These are phyloP conservation scores for Penicillium riverlandense DNA, from an alignment of 495 filamentous ascomycete species.

Conservation along the genomic window DNA sequence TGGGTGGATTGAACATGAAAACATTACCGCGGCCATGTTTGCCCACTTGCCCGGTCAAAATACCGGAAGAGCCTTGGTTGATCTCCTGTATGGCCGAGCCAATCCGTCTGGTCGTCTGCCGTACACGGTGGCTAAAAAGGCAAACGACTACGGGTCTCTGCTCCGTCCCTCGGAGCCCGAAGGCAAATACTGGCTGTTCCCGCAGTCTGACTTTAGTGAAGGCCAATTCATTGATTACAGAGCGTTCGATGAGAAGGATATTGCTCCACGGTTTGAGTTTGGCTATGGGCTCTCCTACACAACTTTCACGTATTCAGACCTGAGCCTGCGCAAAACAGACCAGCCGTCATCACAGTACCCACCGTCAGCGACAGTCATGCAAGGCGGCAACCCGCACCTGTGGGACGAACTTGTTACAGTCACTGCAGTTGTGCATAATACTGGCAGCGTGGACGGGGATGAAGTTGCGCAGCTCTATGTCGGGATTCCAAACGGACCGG, in stretches of 20 bases:
- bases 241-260: constrained; percentile 47
- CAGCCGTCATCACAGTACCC: not conserved
- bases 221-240: constrained; percentile 52
- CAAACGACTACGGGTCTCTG: constrained; percentile 48
- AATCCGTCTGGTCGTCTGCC: constrained; percentile 49
- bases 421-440: constrained; percentile 47
- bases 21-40: constrained; percentile 65
- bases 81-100: constrained; percentile 62
- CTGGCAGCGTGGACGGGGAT: constrained; percentile 38
- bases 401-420: constrained; percentile 47
- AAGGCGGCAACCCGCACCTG: constrained; percentile 48
- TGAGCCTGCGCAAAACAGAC: constrained; percentile 4
- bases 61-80: constrained; percentile 65
- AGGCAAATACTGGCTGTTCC: too few relatives aligned
- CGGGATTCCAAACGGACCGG: constrained; percentile 32
- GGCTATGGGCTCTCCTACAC: constrained; percentile 63
- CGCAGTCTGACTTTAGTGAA: constrained; percentile 43
- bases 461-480: constrained; percentile 61
- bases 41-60: constrained; percentile 76
- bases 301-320: constrained; percentile 42
- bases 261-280: constrained; percentile 60
- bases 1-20: constrained; percentile 31
- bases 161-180: constrained; percentile 3
- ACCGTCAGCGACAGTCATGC: constrained; percentile 14
- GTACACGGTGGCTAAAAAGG: constrained; percentile 67